Base-by-base conservation (phyloP, 768 basidiomycete species). In the Boletus reticuloceps region DNA sequence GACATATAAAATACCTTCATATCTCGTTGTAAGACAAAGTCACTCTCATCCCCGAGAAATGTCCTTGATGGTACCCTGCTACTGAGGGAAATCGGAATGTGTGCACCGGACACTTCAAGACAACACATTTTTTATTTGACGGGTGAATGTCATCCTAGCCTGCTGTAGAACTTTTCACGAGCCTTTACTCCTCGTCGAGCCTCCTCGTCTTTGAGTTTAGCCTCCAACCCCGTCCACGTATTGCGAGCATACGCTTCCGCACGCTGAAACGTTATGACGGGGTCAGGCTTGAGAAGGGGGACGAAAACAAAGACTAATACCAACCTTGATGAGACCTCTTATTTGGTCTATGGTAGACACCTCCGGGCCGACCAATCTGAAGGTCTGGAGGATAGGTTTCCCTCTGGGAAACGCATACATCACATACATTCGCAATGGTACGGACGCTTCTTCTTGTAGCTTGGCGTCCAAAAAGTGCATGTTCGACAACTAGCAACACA, bases 391-490 rank as follows among this genome's bases (percentile, higher is more conserved):
- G 17, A 65, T 69, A 1, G 82, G 67, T 29, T 71, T 54, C 9
- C 69, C 64, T 19, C 61, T 54, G 0, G 77, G 72, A 54, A 89
- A 90, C 1, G 89, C 84, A 65, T 83, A 88, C 52, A 85, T 76
- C 0, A 87, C 64, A 19, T 91, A 69, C 17, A 94, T 70, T 12
- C 82, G 79, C 3, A 84, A 66, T 0, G 85, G 80, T 0, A 81
- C 79, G 0, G 89, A 82, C 0, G 84, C 76, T 65, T 92, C 90
- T 72, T 95, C 93, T 45, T 79, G 77, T 3, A 72, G 65, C 0
- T 83, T 84, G 10, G 90, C 90, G 56, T 95, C 93, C 40, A 94
- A 76, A 59, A 86, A 89, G 62, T 89, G 82, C 5, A 76, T 65
- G 4, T 82, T 75, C 3, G 84, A 77, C 37, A 82, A 70, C 86